These are phyloP conservation scores for Sicyos baderoa DNA, from an alignment of 306 rosid species.

Conservation along the genomic window DNA sequence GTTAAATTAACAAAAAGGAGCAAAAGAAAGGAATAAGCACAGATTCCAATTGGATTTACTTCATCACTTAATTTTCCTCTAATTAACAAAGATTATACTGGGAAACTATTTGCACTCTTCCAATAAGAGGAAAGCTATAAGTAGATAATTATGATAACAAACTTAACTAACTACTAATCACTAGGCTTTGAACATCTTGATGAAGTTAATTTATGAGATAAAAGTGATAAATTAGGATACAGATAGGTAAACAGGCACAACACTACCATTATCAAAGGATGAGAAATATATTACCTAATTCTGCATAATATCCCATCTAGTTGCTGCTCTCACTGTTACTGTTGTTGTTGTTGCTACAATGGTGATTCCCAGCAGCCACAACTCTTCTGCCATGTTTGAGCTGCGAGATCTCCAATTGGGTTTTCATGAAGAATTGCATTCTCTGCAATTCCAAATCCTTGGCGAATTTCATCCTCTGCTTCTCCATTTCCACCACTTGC, in stretches of 20 bases:
- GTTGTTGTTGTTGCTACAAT: constrained; percentile 27
- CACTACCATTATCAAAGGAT: constrained; percentile 27
- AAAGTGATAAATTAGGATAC: constrained; percentile 13
- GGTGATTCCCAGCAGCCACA: constrained; percentile 49
- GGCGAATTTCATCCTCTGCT: constrained; percentile 87
- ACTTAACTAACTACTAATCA: no score
- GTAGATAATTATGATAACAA: neutral
- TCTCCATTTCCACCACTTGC: constrained; percentile 96
- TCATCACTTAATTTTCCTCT: neutral
- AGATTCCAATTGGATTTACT: constrained; percentile 3
- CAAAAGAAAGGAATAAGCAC: neutral
- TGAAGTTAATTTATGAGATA: constrained; percentile 17
- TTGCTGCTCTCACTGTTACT: constrained; percentile 62
- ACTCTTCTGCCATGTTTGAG: constrained; percentile 55
- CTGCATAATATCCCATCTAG: neutral
- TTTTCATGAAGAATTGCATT: constrained; percentile 91
- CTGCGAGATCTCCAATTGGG: constrained; percentile 86
- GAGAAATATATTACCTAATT: neutral
- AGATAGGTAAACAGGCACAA: constrained; percentile 25
- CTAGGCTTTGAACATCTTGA: constrained; percentile 14
- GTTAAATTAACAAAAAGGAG: neutral
- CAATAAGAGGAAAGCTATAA: neutral
- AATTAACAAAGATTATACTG: constrained; percentile 7
- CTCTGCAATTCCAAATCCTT: constrained; percentile 93
- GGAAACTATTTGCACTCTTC: neutral